Evolutionary conservation across 768 basidiomycete genomes (phyloP), one percentile per base, ranked within the genome.

Genomic region (Kwoniella europaea): DNA sequence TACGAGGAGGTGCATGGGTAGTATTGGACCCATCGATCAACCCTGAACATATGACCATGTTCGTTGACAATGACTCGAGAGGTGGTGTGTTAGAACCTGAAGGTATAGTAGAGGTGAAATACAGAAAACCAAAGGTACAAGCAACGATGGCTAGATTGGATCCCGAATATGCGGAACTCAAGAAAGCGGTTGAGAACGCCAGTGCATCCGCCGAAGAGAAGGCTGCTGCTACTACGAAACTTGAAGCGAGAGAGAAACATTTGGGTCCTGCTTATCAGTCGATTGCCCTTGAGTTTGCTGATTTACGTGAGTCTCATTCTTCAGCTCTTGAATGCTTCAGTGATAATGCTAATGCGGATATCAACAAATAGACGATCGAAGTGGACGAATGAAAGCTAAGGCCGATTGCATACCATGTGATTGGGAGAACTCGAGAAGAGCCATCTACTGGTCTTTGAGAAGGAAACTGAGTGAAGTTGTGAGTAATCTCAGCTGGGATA

Each of bases 1-100:
- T 99, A 58, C 94, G 97, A 81, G 97, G 97, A 77, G 97, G 97
- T 76, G 97, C 97, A 43, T 99, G 96, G 96, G 97, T 98, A 75
- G 97, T 99, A 1, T 89, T 99, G 55, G 97, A 99, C 83, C 97
- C 97, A 35, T 92, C 93, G 18, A 98, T 99, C 87, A 98, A 98
- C 85, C 86, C 90, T 2, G 90, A 92, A 77, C 93, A 97, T 84
- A 97, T 99, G 96, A 92, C 97, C 85, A 98, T 99, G 96, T 98
- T 94, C 79, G 96, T 95, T 27, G 97, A 98, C 80, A 89, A 92
- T 56, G 95, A 97, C 9, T 89, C 97, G 22, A 91, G 97, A 67
- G 97, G 94, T 56, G 97, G 97, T 87, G 93, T 99, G 41, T 82
- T 88, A 55, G 97, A 99, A 83, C 92, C 97, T 2, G 97, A 98